These are phyloP conservation scores for Oemleria cerasiformis DNA, from an alignment of 306 rosid species.

Conservation along the genomic window DNA sequence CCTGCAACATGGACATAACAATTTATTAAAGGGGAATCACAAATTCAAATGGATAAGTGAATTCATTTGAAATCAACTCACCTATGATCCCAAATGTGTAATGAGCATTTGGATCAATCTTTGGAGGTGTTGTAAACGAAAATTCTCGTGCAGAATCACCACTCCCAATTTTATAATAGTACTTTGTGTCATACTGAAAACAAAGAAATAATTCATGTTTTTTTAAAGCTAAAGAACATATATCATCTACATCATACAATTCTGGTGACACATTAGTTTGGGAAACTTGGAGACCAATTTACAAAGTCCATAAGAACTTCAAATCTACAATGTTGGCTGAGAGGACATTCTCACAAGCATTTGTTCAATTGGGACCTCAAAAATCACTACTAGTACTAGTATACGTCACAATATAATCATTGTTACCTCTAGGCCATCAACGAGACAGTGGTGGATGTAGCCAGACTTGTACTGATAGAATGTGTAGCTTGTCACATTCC, in stretches of 20 bases:
- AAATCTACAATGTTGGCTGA: background rate
- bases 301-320: background rate
- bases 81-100: slow-evolving; percentile 96
- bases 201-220: background rate
- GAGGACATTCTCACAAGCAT: background rate
- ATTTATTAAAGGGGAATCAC: slow-evolving; percentile 22
- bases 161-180: slow-evolving; percentile 81
- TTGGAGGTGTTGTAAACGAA: slow-evolving; percentile 83
- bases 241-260: background rate
- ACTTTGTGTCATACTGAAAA: slow-evolving; percentile 73
- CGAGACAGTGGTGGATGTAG: slow-evolving; percentile 80
- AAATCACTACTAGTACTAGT: background rate
- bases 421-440: slow-evolving; percentile 74
- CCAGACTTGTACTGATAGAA: slow-evolving; percentile 82
- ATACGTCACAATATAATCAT: background rate
- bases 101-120: slow-evolving; percentile 57
- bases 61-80: slow-evolving; percentile 30
- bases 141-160: slow-evolving; percentile 84
- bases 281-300: slow-evolving; percentile 2
- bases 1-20: slow-evolving; percentile 47
- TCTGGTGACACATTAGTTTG: background rate
- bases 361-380: no score
- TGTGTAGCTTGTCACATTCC: slow-evolving; percentile 59
- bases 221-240: background rate
- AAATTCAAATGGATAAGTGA: slow-evolving; percentile 2